phyloP scores from a whole-genome alignment of 2,329 filamentous ascomycete genomes.

The Lasiodiplodia theobromae region DNA sequence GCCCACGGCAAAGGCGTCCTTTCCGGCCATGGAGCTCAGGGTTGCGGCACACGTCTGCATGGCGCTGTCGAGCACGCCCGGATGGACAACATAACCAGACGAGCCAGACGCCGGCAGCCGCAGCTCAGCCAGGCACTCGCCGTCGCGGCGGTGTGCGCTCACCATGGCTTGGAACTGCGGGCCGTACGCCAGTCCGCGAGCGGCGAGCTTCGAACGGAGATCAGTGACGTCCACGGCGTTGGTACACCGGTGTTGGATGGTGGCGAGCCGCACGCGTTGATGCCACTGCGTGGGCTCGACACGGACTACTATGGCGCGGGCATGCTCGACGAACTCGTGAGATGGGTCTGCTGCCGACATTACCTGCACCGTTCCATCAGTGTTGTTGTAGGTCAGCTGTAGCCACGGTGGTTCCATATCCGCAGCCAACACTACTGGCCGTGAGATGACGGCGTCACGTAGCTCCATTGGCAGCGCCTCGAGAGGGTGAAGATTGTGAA shows the following conservation, averaged over 20 bases:
- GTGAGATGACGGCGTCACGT: not conserved
- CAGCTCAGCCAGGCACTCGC: not conserved
- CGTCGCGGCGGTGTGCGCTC: not conserved
- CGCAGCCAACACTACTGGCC: not conserved
- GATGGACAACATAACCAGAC: not conserved
- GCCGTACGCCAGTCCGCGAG: not conserved
- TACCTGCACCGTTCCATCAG: too few relatives aligned
- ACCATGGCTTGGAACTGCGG: not conserved
- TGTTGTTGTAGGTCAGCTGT: not conserved
- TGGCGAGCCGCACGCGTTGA: not conserved
- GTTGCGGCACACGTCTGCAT: slow-evolving; percentile 1
- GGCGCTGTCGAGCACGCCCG: not conserved
- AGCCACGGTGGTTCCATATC: not conserved
- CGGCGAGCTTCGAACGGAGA: not conserved
- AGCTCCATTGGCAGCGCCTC: not conserved
- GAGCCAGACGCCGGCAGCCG: not conserved
- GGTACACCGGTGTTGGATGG: not conserved
- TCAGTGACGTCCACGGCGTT: not conserved
- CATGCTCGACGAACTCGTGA: not conserved
- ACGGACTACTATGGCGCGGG: not conserved
- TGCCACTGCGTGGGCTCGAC: too few relatives aligned
- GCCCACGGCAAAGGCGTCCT: not conserved
- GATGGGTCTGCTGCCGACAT: too few relatives aligned
- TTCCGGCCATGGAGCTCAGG: not conserved
- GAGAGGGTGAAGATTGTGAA: not conserved